Evolutionary conservation across 345 rosid genomes (phyloP).

Genomic region (Bruguiera parviflora): DNA sequence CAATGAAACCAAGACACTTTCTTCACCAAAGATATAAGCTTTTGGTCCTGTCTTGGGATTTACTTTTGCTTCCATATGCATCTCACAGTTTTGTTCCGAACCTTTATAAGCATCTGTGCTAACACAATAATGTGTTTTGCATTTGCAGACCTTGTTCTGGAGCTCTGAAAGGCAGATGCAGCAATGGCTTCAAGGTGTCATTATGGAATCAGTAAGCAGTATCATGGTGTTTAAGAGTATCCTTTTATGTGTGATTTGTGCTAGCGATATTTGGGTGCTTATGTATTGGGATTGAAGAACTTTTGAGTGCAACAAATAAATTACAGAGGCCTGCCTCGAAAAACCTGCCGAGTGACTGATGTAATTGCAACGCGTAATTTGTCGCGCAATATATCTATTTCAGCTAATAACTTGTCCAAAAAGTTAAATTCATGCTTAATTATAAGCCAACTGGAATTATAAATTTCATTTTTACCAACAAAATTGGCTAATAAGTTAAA

Average conservation of each 20-base stretch:
- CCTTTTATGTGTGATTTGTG: conserved; percentile 11
- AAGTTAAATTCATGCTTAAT: too few relatives aligned
- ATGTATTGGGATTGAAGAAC: conserved; percentile 15
- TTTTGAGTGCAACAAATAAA: conserved; percentile 20
- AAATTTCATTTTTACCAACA: too few relatives aligned
- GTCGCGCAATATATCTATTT: too few relatives aligned
- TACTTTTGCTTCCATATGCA: neutral
- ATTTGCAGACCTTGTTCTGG: conserved; percentile 64
- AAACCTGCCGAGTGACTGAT: conserved; percentile 14
- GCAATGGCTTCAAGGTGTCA: conserved; percentile 7
- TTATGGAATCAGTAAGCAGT: conserved; percentile 5
- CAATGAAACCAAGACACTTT: neutral
- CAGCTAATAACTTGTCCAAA: too few relatives aligned
- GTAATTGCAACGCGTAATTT: neutral
- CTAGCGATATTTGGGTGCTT: conserved; percentile 24
- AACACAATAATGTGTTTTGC: conserved; percentile 17
- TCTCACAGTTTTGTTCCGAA: neutral
- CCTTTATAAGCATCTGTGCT: neutral
- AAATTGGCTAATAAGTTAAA: too few relatives aligned
- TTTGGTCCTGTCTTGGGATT: too few relatives aligned
- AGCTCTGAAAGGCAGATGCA: conserved; percentile 46
- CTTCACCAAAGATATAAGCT: too few relatives aligned
- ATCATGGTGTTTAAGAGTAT: conserved; percentile 12
- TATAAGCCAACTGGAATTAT: too few relatives aligned
- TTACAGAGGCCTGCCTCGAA: conserved; percentile 27